These are phyloP conservation scores for Breviolum minutum DNA, from an alignment of 73 alveolate genomes.

Conservation along the genomic window DNA sequence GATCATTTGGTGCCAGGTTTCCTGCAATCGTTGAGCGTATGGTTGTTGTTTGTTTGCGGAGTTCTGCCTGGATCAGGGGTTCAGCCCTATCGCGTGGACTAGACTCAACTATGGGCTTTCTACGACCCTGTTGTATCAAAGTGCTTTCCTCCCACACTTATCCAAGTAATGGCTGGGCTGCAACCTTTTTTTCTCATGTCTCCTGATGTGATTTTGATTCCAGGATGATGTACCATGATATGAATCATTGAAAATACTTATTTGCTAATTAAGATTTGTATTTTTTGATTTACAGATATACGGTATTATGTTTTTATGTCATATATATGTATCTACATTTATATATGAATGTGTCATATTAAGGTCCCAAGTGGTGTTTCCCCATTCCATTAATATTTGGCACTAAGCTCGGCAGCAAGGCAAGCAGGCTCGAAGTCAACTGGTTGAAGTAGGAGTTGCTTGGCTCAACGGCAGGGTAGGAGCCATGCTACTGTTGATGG, in stretches of 20 bases:
- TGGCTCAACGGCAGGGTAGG: no score
- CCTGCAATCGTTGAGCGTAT: no score
- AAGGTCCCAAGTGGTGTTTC: background rate
- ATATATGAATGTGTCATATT: background rate
- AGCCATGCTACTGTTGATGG: no score
- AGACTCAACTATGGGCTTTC: no score
- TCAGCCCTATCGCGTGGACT: no score
- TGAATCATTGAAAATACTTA: background rate
- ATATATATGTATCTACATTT: no score
- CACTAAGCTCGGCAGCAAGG: background rate
- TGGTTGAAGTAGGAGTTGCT: slow-evolving; percentile 65
- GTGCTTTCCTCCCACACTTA: background rate
- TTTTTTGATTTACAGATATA: no score
- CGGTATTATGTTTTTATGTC: background rate
- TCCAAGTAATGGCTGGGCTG: background rate
- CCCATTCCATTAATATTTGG: background rate
- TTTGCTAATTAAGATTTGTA: background rate
- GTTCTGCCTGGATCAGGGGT: no score
- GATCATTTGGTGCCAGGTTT: no score
- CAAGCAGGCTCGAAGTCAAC: slow-evolving; percentile 15
- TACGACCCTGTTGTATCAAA: no score
- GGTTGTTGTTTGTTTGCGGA: no score
- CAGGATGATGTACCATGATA: background rate
- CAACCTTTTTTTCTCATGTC: background rate
- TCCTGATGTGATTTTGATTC: background rate